Base-by-base conservation (phyloP, 208 protist genomes). In the Leishmania tropica region DNA sequence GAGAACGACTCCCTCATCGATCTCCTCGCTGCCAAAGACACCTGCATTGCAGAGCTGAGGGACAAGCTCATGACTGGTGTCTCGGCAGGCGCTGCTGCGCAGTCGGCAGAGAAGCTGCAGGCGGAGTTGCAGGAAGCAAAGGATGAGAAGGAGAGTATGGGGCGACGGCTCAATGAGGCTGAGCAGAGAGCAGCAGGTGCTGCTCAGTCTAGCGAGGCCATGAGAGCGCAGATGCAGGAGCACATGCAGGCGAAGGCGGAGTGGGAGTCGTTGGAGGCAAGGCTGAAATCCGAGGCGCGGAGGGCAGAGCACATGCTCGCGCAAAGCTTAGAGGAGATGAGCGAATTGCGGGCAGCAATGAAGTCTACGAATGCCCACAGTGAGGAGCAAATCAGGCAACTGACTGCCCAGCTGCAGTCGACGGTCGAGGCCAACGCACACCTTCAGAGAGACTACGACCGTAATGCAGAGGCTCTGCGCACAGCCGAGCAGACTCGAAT, bases 1-100 rank as follows among this genome's bases (percentile, higher is more conserved):
- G 88, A 93, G 73, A 93, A 88, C 76, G 81, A 83, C 48, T 42
- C 42, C 21, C 65, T 83, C 67, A 11, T 90, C 1, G 68, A 60
- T 11, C 75, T 78, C 19, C 60, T 80, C 40, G 51, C 24, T 28
- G 81, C 81, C 8, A 85, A 85, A 40, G 84, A 88, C 62, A 45
- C 42, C 31, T 67, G 58, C 56, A 81, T 88, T 70, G 54, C 72
- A 13, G 31, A 74, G 24, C 65, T 87, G 19, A 81, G 60, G 31
- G 77, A 65, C 37, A 70, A 75, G 28, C 80, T 58, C 10, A 60
- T 79, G n/a, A 67, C 35, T 15, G 15, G 51, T 7, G 79, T 40
- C 24, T 79, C 58, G 17, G 19, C 37, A 4, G 45, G n/a, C 21
- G 21, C 37, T 2, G n/a, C 51, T 2, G 53, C 73, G 35, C 13